Conservation (phyloP, 2,329 filamentous ascomycete genomes). For the Penicillium sp. region DNA sequence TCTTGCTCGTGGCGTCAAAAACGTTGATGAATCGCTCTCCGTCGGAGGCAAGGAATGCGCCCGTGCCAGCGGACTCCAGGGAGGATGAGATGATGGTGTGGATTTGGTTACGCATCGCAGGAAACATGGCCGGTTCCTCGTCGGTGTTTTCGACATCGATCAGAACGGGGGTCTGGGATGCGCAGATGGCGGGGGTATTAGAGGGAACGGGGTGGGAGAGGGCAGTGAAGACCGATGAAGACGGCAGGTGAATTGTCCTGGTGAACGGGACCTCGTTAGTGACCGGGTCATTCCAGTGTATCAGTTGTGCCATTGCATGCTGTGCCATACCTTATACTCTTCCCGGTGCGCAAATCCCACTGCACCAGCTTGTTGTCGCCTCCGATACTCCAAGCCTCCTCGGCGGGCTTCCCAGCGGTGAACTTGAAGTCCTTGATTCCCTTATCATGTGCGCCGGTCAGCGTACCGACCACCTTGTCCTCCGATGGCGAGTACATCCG, state of each 20-base stretch:
- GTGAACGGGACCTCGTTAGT: constrained; percentile 13
- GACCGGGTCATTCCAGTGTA: no score
- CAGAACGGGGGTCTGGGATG: constrained; percentile 50
- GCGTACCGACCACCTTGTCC: constrained; percentile 45
- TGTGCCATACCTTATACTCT: constrained; percentile 42
- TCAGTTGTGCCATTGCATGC: constrained; percentile 2
- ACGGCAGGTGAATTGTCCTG: constrained; percentile 46
- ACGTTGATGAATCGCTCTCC: constrained; percentile 52
- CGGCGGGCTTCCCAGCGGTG: constrained; percentile 36
- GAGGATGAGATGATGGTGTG: constrained; percentile 48
- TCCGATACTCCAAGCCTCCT: constrained; percentile 54
- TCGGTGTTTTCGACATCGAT: constrained; percentile 43
- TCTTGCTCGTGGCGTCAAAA: constrained; percentile 45
- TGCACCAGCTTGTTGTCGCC: constrained; percentile 53
- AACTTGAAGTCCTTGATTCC: constrained; percentile 53
- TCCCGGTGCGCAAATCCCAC: constrained; percentile 49
- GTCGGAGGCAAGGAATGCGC: constrained; percentile 50
- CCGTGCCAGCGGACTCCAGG: constrained; percentile 31
- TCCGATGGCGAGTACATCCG: constrained; percentile 51
- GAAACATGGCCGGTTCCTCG: constrained; percentile 43
- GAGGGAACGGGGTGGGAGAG: constrained; percentile 43
- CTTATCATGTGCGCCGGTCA: constrained; percentile 48
- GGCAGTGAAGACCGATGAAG: constrained; percentile 38
- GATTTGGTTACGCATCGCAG: constrained; percentile 51
- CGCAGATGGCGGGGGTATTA: constrained; percentile 48